Conservation (phyloP, 805 yeast genomes). For the Yamadazyma sp. region DNA sequence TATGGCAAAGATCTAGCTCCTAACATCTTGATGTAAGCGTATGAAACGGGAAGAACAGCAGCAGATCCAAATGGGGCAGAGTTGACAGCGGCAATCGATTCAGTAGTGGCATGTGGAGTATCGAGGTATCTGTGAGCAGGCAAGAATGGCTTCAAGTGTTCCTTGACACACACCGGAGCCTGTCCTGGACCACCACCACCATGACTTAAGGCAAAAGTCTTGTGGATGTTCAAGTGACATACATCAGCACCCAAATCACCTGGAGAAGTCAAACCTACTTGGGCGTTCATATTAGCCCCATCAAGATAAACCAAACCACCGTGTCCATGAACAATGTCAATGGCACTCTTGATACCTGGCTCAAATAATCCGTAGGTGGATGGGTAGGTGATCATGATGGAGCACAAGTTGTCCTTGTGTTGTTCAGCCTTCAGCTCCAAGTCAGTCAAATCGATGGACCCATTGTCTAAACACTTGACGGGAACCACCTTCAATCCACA, state of each 20-base stretch:
- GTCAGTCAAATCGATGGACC: slow-evolving; percentile 82
- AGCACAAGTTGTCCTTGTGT: slow-evolving; percentile 72
- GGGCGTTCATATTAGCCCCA: slow-evolving; percentile 99
- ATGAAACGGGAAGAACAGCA: slow-evolving; percentile 86
- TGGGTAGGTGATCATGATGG: slow-evolving; percentile 96
- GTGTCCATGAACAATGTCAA: slow-evolving; percentile 74
- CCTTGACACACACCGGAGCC: slow-evolving; percentile 93
- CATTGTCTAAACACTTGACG: slow-evolving; percentile 80
- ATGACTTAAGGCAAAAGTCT: slow-evolving; percentile 96
- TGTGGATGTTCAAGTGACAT: slow-evolving; percentile 94
- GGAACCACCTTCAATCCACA: slow-evolving; percentile 92
- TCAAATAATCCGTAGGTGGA: slow-evolving; percentile 96
- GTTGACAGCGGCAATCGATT: slow-evolving; percentile 71
- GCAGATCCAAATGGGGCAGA: slow-evolving; percentile 98
- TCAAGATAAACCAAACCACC: slow-evolving; percentile 98
- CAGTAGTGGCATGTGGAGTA: slow-evolving; percentile 48
- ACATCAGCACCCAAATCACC: slow-evolving; percentile 98
- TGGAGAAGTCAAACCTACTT: slow-evolving; percentile 95
- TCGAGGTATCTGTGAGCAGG: slow-evolving; percentile 71
- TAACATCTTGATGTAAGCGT: slow-evolving; percentile 92
- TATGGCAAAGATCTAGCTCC: slow-evolving; percentile 82
- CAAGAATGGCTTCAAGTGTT: slow-evolving; percentile 74
- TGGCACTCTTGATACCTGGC: slow-evolving; percentile 83
- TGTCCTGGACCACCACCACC: slow-evolving; percentile 99
- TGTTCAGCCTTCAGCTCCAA: slow-evolving; percentile 68